Conservation (phyloP, 257 asterid species). For the Solanum dulcamara region DNA sequence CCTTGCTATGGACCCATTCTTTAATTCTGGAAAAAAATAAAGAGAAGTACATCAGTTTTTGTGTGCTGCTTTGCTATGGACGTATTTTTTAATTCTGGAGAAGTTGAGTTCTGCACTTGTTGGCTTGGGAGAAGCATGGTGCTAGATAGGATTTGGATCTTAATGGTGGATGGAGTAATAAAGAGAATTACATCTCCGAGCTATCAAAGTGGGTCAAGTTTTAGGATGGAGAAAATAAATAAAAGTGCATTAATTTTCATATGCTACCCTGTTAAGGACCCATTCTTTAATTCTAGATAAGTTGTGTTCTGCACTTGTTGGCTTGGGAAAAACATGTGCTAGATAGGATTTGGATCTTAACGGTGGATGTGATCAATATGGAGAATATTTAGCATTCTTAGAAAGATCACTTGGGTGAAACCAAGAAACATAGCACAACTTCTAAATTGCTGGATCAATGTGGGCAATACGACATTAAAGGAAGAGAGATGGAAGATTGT, state of each 20-base stretch:
- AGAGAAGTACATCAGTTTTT: neutral
- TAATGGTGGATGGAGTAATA: neutral
- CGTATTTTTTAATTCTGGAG: neutral
- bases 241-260: neutral
- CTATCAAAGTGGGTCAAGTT: neutral
- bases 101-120: neutral
- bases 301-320: neutral
- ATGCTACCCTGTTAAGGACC: neutral
- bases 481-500: too few relatives aligned
- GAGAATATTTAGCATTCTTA: too few relatives aligned
- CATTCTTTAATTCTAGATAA: neutral
- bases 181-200: neutral
- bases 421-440: too few relatives aligned
- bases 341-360: neutral
- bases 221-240: neutral
- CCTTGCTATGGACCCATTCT: neutral
- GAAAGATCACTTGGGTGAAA: too few relatives aligned
- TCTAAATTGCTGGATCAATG: too few relatives aligned
- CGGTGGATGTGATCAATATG: neutral
- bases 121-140: neutral
- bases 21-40: neutral
- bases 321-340: neutral
- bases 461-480: too few relatives aligned
- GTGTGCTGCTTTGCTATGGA: neutral
- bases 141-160: neutral